Percentiles rank a stretch among this genome's conserved stretches.
These are phyloP conservation scores for Trichophyton equinum DNA, from an alignment of 2,329 filamentous ascomycete species.

Conservation along the genomic window DNA sequence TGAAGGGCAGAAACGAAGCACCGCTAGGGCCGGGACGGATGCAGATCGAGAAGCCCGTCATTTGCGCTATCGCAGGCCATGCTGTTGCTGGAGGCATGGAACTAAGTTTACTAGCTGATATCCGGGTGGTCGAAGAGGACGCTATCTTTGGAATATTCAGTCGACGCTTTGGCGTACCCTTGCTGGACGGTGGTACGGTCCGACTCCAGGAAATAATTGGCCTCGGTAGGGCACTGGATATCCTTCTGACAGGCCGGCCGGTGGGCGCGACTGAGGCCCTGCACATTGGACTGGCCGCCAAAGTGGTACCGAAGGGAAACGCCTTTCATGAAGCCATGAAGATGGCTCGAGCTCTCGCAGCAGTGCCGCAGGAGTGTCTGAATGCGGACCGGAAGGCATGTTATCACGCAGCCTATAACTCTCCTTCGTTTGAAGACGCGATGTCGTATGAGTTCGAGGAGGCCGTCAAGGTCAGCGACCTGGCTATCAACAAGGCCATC, in stretches of 20 bases:
- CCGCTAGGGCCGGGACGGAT: conserved; percentile 44
- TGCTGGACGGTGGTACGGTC: conserved; percentile 43
- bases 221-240: conserved; percentile 42
- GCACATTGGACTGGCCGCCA: conserved; percentile 41
- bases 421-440: conserved; percentile 40
- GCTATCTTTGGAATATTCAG: conserved; percentile 46
- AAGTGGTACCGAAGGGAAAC: conserved; percentile 40
- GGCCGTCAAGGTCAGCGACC: conserved; percentile 31
- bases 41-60: conserved; percentile 40
- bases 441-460: conserved; percentile 37
- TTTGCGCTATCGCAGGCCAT: conserved; percentile 40
- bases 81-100: conserved; percentile 45
- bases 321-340: conserved; percentile 38
- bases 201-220: conserved; percentile 41
- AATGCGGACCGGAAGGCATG: conserved; percentile 37
- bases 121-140: conserved; percentile 42
- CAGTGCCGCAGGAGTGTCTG: conserved; percentile 43
- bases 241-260: conserved; percentile 43
- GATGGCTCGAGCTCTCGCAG: conserved; percentile 36
- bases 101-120: conserved; percentile 41
- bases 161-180: conserved; percentile 40
- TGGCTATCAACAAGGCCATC: conserved; percentile 13
- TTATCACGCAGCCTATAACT: conserved; percentile 41
- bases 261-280: conserved; percentile 41
- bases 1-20: conserved; percentile 29